Percentiles rank a stretch among this genome's conserved stretches.
Evolutionary conservation across 2,329 filamentous ascomycete genomes (phyloP).

Genomic region (Calcarisporium arbuscula): DNA sequence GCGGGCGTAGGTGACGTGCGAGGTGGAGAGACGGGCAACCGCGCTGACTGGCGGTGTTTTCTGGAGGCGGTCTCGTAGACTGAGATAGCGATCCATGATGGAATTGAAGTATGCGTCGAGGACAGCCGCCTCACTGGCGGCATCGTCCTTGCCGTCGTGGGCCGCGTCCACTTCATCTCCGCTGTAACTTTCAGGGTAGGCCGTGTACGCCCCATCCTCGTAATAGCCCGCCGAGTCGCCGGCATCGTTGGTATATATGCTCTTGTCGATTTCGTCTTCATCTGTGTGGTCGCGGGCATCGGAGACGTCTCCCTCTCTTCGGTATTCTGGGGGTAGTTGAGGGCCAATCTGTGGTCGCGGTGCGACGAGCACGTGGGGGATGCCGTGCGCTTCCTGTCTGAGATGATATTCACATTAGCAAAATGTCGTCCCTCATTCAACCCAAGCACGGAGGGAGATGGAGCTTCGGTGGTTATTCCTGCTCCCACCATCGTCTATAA

Average conservation of each 20-base stretch:
- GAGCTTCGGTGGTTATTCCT: too few relatives aligned
- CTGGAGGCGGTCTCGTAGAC: conserved; percentile 58
- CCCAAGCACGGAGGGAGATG: too few relatives aligned
- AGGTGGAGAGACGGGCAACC: conserved; percentile 44
- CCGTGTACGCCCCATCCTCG: conserved; percentile 73
- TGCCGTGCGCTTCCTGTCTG: conserved; percentile 68
- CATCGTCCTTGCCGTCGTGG: conserved; percentile 16
- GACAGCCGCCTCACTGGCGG: conserved; percentile 34
- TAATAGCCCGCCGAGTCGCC: conserved; percentile 61
- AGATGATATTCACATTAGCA: conserved; percentile 47
- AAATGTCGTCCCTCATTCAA: too few relatives aligned
- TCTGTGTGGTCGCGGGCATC: too few relatives aligned
- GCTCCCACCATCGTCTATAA: too few relatives aligned
- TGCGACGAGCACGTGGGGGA: conserved; percentile 67
- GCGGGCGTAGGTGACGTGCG: conserved; percentile 50
- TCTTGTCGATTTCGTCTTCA: conserved; percentile 25
- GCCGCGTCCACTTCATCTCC: conserved; percentile 23
- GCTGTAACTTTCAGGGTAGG: conserved; percentile 38
- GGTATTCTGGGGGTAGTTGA: conserved; percentile 35
- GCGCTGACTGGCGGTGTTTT: conserved; percentile 45
- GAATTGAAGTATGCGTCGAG: conserved; percentile 62
- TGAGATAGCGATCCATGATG: conserved; percentile 57
- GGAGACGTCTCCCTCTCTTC: conserved; percentile 18
- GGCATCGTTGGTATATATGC: conserved; percentile 40
- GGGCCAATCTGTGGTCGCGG: conserved; percentile 48